A percentile compares a stretch with the other conserved stretches of the same genome.
These are phyloP conservation scores for Carallia brachiata DNA, from an alignment of 345 rosid genomes.

Conservation along the genomic window DNA sequence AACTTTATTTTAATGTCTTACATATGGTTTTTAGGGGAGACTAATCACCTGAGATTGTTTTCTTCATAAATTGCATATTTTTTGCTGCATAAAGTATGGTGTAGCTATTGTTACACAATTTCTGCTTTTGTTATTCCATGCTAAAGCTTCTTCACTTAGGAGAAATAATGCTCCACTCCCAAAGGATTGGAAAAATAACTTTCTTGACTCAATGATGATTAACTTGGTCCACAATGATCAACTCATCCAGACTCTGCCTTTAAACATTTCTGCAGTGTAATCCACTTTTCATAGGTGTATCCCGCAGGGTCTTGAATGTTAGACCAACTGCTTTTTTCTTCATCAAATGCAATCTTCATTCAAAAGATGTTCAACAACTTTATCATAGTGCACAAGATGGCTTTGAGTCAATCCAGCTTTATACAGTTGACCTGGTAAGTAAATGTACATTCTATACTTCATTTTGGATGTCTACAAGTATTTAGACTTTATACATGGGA, in stretches of 20 bases:
- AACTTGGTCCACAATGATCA: background rate
- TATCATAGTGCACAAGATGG: slow-evolving; percentile 80
- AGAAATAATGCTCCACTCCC: background rate
- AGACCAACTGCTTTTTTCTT: slow-evolving; percentile 88
- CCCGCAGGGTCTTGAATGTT: slow-evolving; percentile 68
- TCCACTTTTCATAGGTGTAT: slow-evolving; percentile 72
- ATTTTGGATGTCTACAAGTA: background rate
- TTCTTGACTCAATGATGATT: background rate
- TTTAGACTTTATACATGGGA: background rate
- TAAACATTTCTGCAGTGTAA: slow-evolving; percentile 39
- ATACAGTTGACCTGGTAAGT: slow-evolving; percentile 69
- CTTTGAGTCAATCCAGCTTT: slow-evolving; percentile 80
- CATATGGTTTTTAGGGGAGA: background rate
- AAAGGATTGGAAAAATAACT: background rate
- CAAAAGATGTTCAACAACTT: slow-evolving; percentile 62
- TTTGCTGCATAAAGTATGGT: too few relatives aligned
- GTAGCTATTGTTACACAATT: too few relatives aligned
- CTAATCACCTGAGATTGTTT: background rate
- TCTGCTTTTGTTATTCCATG: too few relatives aligned
- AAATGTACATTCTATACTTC: background rate
- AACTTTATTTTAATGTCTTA: background rate
- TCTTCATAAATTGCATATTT: too few relatives aligned
- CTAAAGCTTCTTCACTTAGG: background rate
- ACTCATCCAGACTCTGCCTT: background rate
- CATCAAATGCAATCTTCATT: slow-evolving; percentile 60